Evolutionary conservation across 208 protist species (phyloP).

Genomic region (Blechomonas ayalai): DNA sequence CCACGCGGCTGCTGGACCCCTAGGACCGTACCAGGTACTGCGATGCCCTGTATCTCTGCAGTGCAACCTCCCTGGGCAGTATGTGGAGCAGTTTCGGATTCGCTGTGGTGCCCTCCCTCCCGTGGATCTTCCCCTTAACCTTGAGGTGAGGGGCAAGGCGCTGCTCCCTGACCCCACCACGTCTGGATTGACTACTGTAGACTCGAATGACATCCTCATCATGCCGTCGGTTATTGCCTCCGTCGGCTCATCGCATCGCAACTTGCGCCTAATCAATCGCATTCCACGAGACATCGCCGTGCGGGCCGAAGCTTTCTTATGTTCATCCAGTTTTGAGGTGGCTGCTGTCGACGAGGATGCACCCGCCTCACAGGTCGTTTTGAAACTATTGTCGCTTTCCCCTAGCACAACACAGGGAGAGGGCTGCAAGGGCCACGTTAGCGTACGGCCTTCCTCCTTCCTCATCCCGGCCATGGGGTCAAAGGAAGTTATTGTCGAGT

Average conservation of each 20-base stretch:
- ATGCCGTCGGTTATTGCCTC: constrained; percentile 85
- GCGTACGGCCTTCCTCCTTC: constrained; percentile 41
- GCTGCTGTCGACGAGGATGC: constrained; percentile 61
- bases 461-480: constrained; percentile 56
- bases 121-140: constrained; percentile 39
- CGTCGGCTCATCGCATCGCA: constrained; percentile 56
- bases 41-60: constrained; percentile 32
- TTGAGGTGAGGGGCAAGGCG: constrained; percentile 67
- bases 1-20: constrained; percentile 1
- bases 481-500: constrained; percentile 70
- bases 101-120: constrained; percentile 30
- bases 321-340: constrained; percentile 55
- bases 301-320: constrained; percentile 53
- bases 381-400: constrained; percentile 45
- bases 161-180: constrained; percentile 75
- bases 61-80: constrained; percentile 72
- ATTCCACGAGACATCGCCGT: constrained; percentile 81
- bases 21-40: constrained; percentile 21
- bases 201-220: constrained; percentile 59
- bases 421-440: constrained; percentile 33
- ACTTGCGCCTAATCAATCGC: constrained; percentile 69
- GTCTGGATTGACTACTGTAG: constrained; percentile 50
- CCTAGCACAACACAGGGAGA: constrained; percentile 22
- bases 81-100: constrained; percentile 64
- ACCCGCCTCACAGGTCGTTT: constrained; percentile 43